Base-by-base conservation (phyloP, 176 grass and related monocot genomes). In the Metroxylon sagu region DNA sequence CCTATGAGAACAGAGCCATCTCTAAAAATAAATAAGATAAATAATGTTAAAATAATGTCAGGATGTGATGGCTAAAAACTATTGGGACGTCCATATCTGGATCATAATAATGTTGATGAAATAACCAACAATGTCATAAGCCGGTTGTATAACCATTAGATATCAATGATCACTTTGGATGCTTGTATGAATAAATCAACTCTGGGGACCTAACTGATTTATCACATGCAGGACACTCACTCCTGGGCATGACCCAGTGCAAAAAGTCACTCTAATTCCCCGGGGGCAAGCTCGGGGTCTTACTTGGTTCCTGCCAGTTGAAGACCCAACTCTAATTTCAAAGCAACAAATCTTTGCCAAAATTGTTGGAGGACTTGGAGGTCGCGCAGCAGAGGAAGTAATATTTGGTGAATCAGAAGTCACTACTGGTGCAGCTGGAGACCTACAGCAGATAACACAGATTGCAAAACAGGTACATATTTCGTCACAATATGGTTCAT, bases 391-490 rank as follows among this genome's bases (percentile, higher is more conserved):
- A 1, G 86, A 95, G 64, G 86, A 95, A 74, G 80, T 90, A 64
- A 68, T 87, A 63, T 90, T 96, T 71, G 86, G 80, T 18, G 86
- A 96, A 62, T 49, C 77, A 1, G 86, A 95, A 66, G 80, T 84
- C 65, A 89, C 90, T 14, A 89, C 90, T 50, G 85, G 90, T 70
- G 90, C 76, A 71, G 82, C 85, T 54, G 79, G 85, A 3, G 90
- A 95, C 25, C 71, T 95, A 67, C 82, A 86, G 80, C 82, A 95
- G 82, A 79, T 86, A 66, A 89, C 90, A 62, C 79, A 86, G 75
- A 81, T 81, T 66, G 85, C 85, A 6, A 80, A 48, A 80, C 64
- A 80, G 63, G 77, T 80, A 74, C 14, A 43, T 43, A 12, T 43
- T 43, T 43, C 5, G 8, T 43, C 28, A 4, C 28, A 29, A 5